These are phyloP conservation scores for Boletus rex-veris DNA, from an alignment of 768 basidiomycete species.

Conservation along the genomic window DNA sequence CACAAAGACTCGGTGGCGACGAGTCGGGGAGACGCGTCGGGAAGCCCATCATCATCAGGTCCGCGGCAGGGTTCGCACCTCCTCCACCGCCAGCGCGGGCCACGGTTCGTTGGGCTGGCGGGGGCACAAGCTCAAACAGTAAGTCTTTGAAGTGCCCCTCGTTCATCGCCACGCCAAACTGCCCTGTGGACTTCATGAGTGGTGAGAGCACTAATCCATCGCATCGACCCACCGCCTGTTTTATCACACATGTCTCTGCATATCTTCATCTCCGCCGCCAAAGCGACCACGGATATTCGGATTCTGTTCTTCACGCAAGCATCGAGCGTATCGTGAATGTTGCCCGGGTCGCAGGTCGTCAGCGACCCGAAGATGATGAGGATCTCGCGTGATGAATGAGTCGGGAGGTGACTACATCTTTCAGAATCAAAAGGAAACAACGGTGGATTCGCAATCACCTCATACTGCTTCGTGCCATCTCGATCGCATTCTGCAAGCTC, in stretches of 20 bases:
- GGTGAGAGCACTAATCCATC: background rate
- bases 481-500: constrained; percentile 94
- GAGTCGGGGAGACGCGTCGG: constrained; percentile 86
- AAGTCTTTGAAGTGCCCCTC: constrained; percentile 97
- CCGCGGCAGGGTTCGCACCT: constrained; percentile 62
- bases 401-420: constrained; percentile 81
- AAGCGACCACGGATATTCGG: constrained; percentile 88
- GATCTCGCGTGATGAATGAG: constrained; percentile 94
- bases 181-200: constrained; percentile 43
- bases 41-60: constrained; percentile 99
- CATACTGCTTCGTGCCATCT: constrained; percentile 94
- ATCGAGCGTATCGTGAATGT: constrained; percentile 93
- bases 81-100: constrained; percentile 43
- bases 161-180: constrained; percentile 97
- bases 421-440: constrained; percentile 2
- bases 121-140: constrained; percentile 92
- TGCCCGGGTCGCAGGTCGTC: constrained; percentile 95
- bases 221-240: constrained; percentile 66
- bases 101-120: constrained; percentile 75
- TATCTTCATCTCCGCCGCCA: constrained; percentile 98
- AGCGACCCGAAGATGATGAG: constrained; percentile 92
- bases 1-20: constrained; percentile 81
- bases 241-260: constrained; percentile 89
- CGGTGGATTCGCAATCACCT: constrained; percentile 46
- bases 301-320: constrained; percentile 78